Percentiles rank a stretch among this genome's conserved stretches.
Conservation (phyloP, 257 asterid species). For the Solanum infundibuliforme region DNA sequence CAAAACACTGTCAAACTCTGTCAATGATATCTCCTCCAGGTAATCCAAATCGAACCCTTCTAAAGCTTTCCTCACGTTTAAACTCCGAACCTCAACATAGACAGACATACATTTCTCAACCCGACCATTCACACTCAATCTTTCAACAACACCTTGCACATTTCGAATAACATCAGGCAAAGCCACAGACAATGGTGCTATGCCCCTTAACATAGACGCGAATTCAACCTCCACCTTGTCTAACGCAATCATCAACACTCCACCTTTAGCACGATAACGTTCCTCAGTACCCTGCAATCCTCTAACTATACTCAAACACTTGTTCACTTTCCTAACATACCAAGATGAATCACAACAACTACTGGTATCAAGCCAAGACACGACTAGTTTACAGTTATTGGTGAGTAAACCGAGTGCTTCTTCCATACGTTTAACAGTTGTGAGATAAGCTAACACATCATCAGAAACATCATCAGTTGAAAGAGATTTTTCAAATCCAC, state of each 20-base stretch:
- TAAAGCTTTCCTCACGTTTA: slow-evolving; percentile 30
- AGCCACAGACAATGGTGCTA: slow-evolving; percentile 12
- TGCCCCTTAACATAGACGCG: not conserved
- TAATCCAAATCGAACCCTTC: slow-evolving; percentile 32
- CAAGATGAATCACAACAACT: slow-evolving; percentile 13
- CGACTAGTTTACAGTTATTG: slow-evolving; percentile 42
- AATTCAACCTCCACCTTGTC: slow-evolving; percentile 46
- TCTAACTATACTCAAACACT: slow-evolving; percentile 25
- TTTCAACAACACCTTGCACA: slow-evolving; percentile 40
- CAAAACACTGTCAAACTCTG: slow-evolving; percentile 47
- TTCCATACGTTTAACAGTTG: slow-evolving; percentile 32
- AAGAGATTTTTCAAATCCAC: slow-evolving; percentile 36
- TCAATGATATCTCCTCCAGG: slow-evolving; percentile 39
- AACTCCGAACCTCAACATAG: slow-evolving; percentile 40
- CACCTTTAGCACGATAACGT: slow-evolving; percentile 25
- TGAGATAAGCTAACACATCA: slow-evolving; percentile 21
- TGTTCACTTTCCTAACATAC: slow-evolving; percentile 27
- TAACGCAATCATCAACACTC: slow-evolving; percentile 27
- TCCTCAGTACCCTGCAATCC: slow-evolving; percentile 31
- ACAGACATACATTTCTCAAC: slow-evolving; percentile 41
- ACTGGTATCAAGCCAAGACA: slow-evolving; percentile 62
- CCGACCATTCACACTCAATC: slow-evolving; percentile 30
- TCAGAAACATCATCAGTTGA: slow-evolving; percentile 8
- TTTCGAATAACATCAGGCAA: slow-evolving; percentile 17
- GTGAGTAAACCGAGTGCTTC: slow-evolving; percentile 61